Evolutionary conservation across 225 moss, liverwort and hornwort species (phyloP).

Genomic region (Straminergon stramineum): DNA sequence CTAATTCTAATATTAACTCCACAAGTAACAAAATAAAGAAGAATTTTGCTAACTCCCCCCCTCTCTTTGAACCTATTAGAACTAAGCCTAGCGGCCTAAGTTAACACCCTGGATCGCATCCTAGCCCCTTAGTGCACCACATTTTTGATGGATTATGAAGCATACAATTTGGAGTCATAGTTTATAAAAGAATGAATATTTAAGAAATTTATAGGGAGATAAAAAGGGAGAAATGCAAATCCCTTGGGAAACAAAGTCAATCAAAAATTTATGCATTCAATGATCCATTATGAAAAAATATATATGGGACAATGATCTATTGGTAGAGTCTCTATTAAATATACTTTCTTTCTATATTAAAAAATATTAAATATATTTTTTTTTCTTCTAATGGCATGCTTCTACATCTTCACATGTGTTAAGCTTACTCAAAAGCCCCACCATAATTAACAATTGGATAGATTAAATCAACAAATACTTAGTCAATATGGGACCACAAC

Average conservation of each 20-base stretch:
- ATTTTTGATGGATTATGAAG: neutral
- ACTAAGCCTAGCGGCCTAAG: neutral
- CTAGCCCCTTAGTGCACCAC: rapidly evolving
- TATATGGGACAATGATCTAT: neutral
- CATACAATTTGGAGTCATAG: neutral
- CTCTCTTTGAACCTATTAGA: neutral
- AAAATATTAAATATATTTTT: too few relatives aligned
- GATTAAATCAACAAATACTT: neutral
- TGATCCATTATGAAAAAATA: neutral
- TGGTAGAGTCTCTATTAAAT: too few relatives aligned
- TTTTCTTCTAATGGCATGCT: neutral
- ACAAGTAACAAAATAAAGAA: neutral
- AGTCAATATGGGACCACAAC: neutral
- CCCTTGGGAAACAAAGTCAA: too few relatives aligned
- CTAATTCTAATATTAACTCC: too few relatives aligned
- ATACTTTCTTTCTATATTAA: neutral
- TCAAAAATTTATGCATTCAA: neutral
- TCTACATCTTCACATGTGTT: neutral
- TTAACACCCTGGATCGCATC: neutral
- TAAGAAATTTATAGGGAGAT: neutral
- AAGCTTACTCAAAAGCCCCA: neutral
- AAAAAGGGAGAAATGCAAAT: too few relatives aligned
- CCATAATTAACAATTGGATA: neutral
- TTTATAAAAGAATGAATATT: neutral
- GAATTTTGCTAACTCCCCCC: neutral